phyloP scores from a whole-genome alignment of 148 eudicot genomes.

The Rhododendron simsii region DNA sequence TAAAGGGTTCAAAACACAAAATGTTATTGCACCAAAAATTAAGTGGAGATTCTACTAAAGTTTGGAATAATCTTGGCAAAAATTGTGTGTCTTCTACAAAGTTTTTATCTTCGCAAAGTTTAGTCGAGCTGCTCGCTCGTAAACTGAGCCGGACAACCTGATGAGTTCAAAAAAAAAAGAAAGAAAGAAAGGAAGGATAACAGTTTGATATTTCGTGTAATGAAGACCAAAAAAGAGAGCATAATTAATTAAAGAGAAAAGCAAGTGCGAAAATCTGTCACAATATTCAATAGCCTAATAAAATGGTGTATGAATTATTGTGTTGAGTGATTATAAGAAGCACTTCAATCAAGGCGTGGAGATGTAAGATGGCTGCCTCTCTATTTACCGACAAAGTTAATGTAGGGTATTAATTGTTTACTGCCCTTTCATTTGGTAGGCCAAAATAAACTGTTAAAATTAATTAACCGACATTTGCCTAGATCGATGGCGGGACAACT shows the following conservation, averaged over 20 bases:
- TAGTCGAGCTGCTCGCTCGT: background rate
- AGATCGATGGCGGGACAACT: background rate
- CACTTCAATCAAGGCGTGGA: background rate
- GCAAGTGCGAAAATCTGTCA: background rate
- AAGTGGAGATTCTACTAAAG: too few relatives aligned
- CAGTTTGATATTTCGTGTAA: background rate
- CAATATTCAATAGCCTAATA: background rate
- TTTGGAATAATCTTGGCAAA: too few relatives aligned
- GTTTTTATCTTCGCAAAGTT: background rate
- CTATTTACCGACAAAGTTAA: conserved; percentile 12
- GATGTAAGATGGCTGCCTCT: conserved; percentile 6
- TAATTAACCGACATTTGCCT: background rate
- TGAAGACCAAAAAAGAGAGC: background rate
- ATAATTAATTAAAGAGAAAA: background rate
- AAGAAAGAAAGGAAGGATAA: too few relatives aligned
- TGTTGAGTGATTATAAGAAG: background rate
- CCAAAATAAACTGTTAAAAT: background rate
- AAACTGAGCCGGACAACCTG: background rate
- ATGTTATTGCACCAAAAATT: too few relatives aligned
- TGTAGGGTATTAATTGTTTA: background rate
- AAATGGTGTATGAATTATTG: background rate
- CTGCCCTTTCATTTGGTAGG: conserved; percentile 14
- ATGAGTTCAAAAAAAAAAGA: too few relatives aligned
- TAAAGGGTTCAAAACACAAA: background rate
- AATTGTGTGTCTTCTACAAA: background rate